Conservation (phyloP, 106 monocot species). For the Vanilla planifolia region DNA sequence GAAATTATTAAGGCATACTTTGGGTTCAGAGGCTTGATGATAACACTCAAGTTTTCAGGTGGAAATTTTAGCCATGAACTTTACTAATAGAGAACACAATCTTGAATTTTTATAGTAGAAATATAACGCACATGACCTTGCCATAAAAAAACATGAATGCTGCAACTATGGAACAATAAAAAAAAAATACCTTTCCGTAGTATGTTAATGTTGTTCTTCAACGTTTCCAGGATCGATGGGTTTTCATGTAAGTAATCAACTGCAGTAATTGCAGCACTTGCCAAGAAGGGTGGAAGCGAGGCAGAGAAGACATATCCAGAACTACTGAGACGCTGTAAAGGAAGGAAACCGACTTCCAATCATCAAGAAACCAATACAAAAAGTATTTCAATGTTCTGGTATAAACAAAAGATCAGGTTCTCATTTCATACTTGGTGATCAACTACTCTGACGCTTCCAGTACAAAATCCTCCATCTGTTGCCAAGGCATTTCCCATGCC, state of each 20-base stretch:
- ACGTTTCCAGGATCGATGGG: slow-evolving; percentile 14
- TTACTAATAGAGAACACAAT: no score
- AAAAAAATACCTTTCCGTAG: slow-evolving; percentile 17
- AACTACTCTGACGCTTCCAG: slow-evolving; percentile 89
- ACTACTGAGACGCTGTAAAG: slow-evolving; percentile 84
- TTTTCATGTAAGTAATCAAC: slow-evolving; percentile 25
- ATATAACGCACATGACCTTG: no score
- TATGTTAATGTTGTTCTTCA: slow-evolving; percentile 16
- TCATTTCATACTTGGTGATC: slow-evolving; percentile 73
- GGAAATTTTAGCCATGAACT: no score
- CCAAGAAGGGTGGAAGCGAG: slow-evolving; percentile 58
- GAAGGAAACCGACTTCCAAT: not conserved
- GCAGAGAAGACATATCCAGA: slow-evolving; percentile 91
- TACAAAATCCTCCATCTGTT: slow-evolving; percentile 97
- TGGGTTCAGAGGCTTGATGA: no score
- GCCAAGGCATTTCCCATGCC: slow-evolving; percentile 94
- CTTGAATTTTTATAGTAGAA: no score
- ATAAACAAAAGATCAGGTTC: not conserved
- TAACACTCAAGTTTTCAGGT: no score
- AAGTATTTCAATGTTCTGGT: not conserved
- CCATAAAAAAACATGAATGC: no score
- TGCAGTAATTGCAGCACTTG: slow-evolving; percentile 27
- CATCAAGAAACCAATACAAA: not conserved
- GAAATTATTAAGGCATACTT: no score
- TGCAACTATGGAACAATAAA: no score